A percentile compares a stretch with the other conserved stretches of the same genome.
Conservation (phyloP, 371 early-diverging fungal species). For the Batrachochytrium dendrobatidis region DNA sequence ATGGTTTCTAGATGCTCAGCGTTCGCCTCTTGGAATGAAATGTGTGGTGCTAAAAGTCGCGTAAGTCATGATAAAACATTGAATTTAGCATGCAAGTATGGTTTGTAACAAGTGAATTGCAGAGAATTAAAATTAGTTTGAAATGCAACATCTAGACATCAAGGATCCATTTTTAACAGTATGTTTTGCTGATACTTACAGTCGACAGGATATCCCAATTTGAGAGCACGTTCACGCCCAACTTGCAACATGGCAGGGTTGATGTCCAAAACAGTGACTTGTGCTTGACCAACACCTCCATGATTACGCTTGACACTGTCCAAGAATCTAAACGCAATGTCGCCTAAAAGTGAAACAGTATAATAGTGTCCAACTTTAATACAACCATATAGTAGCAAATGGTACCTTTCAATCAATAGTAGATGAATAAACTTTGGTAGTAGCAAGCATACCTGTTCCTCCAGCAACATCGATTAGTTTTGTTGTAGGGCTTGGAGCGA, state of each 20-base stretch:
- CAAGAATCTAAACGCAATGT: constrained; percentile 89
- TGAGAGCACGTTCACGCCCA: constrained; percentile 60
- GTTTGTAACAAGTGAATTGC: neutral
- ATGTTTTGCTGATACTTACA: too few relatives aligned
- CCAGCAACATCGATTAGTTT: constrained; percentile 94
- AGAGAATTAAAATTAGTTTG: neutral
- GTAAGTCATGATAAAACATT: neutral
- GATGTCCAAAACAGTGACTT: constrained; percentile 89
- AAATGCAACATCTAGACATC: too few relatives aligned
- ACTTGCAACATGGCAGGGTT: constrained; percentile 92
- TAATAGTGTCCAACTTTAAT: neutral
- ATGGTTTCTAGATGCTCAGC: constrained; percentile 78
- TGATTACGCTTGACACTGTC: constrained; percentile 65
- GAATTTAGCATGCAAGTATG: neutral
- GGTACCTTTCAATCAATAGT: neutral
- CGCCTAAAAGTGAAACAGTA: constrained; percentile 48
- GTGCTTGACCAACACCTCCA: constrained; percentile 51
- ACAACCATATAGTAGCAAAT: neutral
- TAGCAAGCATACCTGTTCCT: constrained; percentile 73
- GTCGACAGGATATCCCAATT: constrained; percentile 21
- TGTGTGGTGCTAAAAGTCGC: constrained; percentile 7
- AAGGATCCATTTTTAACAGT: neutral
- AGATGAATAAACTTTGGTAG: neutral
- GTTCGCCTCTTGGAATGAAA: constrained; percentile 65
- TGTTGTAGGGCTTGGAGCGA: constrained; percentile 81